Percentiles rank a stretch among this genome's conserved stretches.
phyloP scores from a whole-genome alignment of 1,139 yeast species.

The Arxiozyma slooffiae region DNA sequence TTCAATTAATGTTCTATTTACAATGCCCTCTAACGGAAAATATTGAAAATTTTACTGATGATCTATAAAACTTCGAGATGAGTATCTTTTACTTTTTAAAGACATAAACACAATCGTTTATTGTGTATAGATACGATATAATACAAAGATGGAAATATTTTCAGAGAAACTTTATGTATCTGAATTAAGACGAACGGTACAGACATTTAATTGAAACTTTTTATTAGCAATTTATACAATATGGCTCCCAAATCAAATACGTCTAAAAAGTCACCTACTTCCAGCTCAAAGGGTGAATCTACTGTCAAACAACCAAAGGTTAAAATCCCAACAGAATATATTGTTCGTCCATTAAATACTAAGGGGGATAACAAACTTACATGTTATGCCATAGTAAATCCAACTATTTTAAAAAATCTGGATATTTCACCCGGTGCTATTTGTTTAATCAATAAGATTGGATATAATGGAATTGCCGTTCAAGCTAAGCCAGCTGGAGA shows the following conservation, averaged over 20 bases:
- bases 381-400: constrained; percentile 41
- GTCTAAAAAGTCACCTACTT: constrained; percentile 25
- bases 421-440: constrained; percentile 49
- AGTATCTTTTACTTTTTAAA: neutral
- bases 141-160: neutral
- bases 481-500: constrained; percentile 34
- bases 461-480: constrained; percentile 42
- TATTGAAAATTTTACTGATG: neutral
- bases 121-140: neutral
- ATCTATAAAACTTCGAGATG: neutral
- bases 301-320: constrained; percentile 28
- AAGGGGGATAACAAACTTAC: constrained; percentile 30
- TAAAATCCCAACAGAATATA: constrained; percentile 36
- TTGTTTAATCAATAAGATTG: constrained; percentile 42
- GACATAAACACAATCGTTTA: neutral
- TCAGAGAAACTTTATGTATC: neutral
- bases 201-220: neutral
- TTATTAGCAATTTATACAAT: neutral
- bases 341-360: constrained; percentile 47
- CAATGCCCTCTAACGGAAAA: neutral
- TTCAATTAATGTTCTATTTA: neutral
- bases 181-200: neutral
- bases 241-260: constrained; percentile 28
- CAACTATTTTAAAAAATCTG: constrained; percentile 43
- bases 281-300: constrained; percentile 12